These are phyloP conservation scores for Funneliformis caledonium DNA, from an alignment of 371 early-diverging fungal genomes.

Conservation along the genomic window DNA sequence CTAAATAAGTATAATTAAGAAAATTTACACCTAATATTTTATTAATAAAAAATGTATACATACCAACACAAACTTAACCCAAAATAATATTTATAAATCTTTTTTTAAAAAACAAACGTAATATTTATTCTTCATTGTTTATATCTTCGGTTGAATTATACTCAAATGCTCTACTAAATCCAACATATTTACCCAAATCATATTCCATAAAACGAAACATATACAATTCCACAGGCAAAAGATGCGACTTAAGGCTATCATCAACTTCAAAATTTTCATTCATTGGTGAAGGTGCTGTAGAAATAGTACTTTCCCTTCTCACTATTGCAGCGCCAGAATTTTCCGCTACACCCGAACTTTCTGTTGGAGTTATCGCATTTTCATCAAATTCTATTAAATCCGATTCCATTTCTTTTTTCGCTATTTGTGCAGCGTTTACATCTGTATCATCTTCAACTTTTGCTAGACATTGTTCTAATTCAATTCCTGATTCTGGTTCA, in stretches of 20 bases:
- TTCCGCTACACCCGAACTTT: background rate
- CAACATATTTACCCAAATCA: conserved; percentile 63
- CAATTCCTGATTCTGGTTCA: conserved; percentile 47
- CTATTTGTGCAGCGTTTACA: conserved; percentile 66
- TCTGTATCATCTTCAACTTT: conserved; percentile 77
- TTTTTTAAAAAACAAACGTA: background rate
- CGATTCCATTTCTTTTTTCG: conserved; percentile 68
- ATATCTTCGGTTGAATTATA: too few species aligned
- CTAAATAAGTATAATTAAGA: too few species aligned
- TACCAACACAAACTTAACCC: background rate
- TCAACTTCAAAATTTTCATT: conserved; percentile 38
- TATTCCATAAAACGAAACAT: conserved; percentile 70
- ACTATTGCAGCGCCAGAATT: background rate
- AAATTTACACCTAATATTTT: too few species aligned
- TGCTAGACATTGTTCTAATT: conserved; percentile 69
- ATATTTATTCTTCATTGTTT: conserved; percentile 42
- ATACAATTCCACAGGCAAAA: conserved; percentile 76
- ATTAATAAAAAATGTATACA: too few species aligned
- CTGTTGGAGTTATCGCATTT: conserved; percentile 36
- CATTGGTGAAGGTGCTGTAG: conserved; percentile 33
- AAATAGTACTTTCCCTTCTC: conserved; percentile 40
- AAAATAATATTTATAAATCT: background rate
- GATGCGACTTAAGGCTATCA: conserved; percentile 55
- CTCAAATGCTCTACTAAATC: conserved; percentile 61
- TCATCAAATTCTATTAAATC: conserved; percentile 71